phyloP scores from a whole-genome alignment of 768 basidiomycete species.

The Boletus rubescentipes region DNA sequence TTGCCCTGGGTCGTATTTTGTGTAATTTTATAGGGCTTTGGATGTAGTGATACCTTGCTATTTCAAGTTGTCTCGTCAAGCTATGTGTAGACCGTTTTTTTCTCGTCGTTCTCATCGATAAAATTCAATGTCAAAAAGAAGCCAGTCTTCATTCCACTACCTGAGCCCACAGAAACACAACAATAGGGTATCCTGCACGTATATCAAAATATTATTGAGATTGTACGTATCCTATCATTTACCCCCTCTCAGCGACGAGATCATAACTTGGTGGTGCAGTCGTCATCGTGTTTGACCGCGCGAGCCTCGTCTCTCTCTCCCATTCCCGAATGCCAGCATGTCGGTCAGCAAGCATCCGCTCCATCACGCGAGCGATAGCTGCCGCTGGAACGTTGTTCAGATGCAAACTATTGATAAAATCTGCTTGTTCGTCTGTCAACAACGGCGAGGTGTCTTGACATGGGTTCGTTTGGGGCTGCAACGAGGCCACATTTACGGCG shows the following conservation, averaged over 20 bases:
- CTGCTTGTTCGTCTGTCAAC: conserved; percentile 26
- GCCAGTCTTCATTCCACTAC: not conserved
- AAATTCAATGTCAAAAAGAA: not conserved
- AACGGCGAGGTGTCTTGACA: conserved; percentile 7
- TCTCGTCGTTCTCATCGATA: not conserved
- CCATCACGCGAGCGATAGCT: conserved; percentile 24
- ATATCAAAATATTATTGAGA: not conserved
- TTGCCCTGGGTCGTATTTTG: too few relatives aligned
- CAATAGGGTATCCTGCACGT: not conserved
- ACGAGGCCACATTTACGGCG: not conserved
- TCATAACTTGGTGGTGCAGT: conserved; percentile 18
- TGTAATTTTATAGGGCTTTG: not conserved
- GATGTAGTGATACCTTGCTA: not conserved
- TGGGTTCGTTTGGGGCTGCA: not conserved
- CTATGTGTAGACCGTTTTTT: not conserved
- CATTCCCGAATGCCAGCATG: conserved; percentile 20
- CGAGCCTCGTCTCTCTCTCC: conserved; percentile 20
- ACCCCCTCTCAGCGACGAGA: not conserved
- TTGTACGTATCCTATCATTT: not conserved
- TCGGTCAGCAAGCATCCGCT: conserved; percentile 24
- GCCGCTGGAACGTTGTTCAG: conserved; percentile 23
- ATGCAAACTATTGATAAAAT: conserved; percentile 23
- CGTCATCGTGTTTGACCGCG: conserved; percentile 16
- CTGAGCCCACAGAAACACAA: not conserved
- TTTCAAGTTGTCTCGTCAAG: too few relatives aligned